These are phyloP conservation scores for Penicillium angulare DNA, from an alignment of 495 filamentous ascomycete species.

Conservation along the genomic window DNA sequence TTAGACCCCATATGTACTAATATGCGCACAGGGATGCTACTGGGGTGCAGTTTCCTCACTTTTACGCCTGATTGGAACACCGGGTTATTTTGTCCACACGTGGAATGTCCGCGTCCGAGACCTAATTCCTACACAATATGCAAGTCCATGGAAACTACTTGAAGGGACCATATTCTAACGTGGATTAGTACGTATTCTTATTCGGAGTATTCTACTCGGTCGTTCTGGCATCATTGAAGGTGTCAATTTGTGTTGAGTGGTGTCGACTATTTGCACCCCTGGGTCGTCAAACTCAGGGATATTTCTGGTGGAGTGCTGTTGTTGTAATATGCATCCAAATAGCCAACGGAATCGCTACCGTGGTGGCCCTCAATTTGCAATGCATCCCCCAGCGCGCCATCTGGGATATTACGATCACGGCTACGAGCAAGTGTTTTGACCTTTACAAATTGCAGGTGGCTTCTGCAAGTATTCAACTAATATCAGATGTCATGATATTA, in stretches of 20 bases:
- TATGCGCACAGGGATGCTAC: slow-evolving; percentile 15
- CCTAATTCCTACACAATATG: slow-evolving; percentile 2
- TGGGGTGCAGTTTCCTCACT: slow-evolving; percentile 22
- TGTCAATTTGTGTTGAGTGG: slow-evolving; percentile 23
- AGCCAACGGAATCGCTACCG: slow-evolving; percentile 13
- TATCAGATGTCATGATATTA: slow-evolving; percentile 39
- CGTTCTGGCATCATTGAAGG: slow-evolving; percentile 18
- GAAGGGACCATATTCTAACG: no score
- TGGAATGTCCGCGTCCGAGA: slow-evolving; percentile 22
- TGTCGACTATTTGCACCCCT: slow-evolving; percentile 20
- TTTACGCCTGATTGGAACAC: slow-evolving; percentile 16
- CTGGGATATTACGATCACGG: slow-evolving; percentile 19
- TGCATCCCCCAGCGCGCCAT: slow-evolving; percentile 19
- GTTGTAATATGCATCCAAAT: slow-evolving; percentile 15
- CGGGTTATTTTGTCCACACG: slow-evolving; percentile 22
- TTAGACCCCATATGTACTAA: not conserved
- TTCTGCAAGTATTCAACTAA: slow-evolving; percentile 34
- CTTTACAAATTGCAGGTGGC: slow-evolving; percentile 20
- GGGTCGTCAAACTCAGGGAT: slow-evolving; percentile 4
- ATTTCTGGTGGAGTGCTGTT: slow-evolving; percentile 23
- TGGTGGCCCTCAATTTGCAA: slow-evolving; percentile 20
- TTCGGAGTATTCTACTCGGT: slow-evolving; percentile 10
- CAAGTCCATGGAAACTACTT: slow-evolving; percentile 14
- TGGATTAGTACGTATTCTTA: not conserved
- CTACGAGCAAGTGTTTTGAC: slow-evolving; percentile 18